phyloP scores from a whole-genome alignment of 306 rosid species.

The Dalbergia oliveri region DNA sequence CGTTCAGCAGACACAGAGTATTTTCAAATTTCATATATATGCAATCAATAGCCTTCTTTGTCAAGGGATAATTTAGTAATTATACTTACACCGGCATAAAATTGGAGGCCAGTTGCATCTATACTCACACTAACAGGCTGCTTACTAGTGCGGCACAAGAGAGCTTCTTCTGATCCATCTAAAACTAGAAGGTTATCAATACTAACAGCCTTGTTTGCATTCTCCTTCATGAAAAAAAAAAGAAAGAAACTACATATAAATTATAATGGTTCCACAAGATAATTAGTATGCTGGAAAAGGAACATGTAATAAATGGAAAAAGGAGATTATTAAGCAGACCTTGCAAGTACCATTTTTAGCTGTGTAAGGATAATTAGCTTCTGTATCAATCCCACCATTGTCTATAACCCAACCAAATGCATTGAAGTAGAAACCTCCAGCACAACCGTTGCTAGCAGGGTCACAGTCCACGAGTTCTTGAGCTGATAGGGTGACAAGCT shows the following conservation, averaged over 20 bases:
- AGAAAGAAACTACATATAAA: not conserved
- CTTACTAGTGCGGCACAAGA: slow-evolving; percentile 55
- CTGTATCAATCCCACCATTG: slow-evolving; percentile 76
- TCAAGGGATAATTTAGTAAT: not conserved
- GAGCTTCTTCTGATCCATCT: slow-evolving; percentile 55
- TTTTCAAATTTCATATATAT: not conserved
- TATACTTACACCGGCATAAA: slow-evolving; percentile 62
- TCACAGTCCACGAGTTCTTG: slow-evolving; percentile 83
- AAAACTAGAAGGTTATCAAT: slow-evolving; percentile 61
- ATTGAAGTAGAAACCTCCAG: slow-evolving; percentile 70
- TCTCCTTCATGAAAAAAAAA: slow-evolving; percentile 37
- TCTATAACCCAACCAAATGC: slow-evolving; percentile 74
- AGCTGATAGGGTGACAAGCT: slow-evolving; percentile 65
- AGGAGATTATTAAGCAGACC: not conserved
- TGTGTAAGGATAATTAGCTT: slow-evolving; percentile 63
- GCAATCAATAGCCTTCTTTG: not conserved
- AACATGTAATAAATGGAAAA: not conserved
- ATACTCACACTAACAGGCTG: slow-evolving; percentile 69
- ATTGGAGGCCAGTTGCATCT: slow-evolving; percentile 61
- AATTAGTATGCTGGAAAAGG: not conserved
- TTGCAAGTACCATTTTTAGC: slow-evolving; percentile 63
- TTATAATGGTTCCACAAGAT: slow-evolving; percentile 14
- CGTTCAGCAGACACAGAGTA: no score
- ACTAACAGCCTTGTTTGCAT: slow-evolving; percentile 60
- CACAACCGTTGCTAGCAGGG: slow-evolving; percentile 63